These are phyloP conservation scores for Pseudopediastrum boryanum DNA, from an alignment of 139 green algal species.

Conservation along the genomic window DNA sequence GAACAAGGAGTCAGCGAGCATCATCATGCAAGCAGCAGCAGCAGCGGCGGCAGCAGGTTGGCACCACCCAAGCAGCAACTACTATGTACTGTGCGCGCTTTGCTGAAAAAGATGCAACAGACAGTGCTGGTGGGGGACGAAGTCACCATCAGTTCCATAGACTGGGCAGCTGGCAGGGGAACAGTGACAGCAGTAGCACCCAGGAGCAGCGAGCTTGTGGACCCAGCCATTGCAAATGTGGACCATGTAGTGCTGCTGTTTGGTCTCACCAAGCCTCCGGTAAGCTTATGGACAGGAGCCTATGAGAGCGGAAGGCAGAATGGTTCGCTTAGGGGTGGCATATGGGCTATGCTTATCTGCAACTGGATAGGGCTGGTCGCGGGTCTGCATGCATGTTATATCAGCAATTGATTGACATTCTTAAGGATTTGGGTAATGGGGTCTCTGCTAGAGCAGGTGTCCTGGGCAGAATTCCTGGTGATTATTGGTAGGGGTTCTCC, in stretches of 20 bases:
- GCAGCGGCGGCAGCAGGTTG: background rate
- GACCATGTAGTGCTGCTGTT: slow-evolving; percentile 93
- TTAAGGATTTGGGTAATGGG: too few relatives aligned
- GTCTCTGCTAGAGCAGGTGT: too few relatives aligned
- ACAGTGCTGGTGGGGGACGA: slow-evolving; percentile 75
- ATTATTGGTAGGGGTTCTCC: too few relatives aligned
- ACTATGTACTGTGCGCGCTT: slow-evolving; percentile 81
- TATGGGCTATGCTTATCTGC: too few relatives aligned
- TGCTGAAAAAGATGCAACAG: slow-evolving; percentile 93
- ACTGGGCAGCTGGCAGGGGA: slow-evolving; percentile 43
- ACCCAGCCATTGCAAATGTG: slow-evolving; percentile 93
- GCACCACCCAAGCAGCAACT: slow-evolving; percentile 58
- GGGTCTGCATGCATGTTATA: too few relatives aligned
- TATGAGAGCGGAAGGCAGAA: too few relatives aligned
- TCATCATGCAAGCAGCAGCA: background rate
- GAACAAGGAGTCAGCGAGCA: slow-evolving; percentile 18
- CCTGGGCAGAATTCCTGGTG: too few relatives aligned
- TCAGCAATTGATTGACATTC: too few relatives aligned
- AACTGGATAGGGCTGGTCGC: too few relatives aligned
- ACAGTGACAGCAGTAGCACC: slow-evolving; percentile 81
- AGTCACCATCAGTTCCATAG: slow-evolving; percentile 41
- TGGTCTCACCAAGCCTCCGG: slow-evolving; percentile 70
- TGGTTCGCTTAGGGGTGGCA: too few relatives aligned
- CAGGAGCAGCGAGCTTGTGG: slow-evolving; percentile 66
- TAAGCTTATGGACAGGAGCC: slow-evolving; percentile 29